Evolutionary conservation across 164 flowering plant genomes (phyloP), one percentile per base, ranked within the genome.

Genomic region (Piper betle): DNA sequence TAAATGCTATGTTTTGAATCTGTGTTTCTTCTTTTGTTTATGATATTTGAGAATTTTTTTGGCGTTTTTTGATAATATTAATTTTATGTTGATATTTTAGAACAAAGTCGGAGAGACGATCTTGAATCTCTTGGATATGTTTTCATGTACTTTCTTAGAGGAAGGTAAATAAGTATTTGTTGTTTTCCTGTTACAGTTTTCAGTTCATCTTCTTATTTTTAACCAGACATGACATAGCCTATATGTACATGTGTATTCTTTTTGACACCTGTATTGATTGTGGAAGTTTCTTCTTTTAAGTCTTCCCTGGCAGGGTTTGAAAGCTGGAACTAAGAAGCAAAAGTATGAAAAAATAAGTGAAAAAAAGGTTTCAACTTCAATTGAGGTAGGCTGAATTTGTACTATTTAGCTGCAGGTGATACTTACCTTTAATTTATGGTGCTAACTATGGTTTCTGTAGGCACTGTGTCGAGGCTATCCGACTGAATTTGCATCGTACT

Each of bases 301-400:
- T 71, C 96, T 88, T 78, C 96, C 96, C 19, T 88, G 96, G 97
- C 97, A 90, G 78, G 97, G 97, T 64, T 79, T 90, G 20, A 90
- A 84, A 79, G 97, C 97, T 42, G 97, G 95, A 73, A 90, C 81
- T 53, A 90, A 90, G 76, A 90, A 90, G 60, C 95, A 87, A 68
- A 90, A 90, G 71, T 90, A 90, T 73, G 97, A 90, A 67, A 90
- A 83, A 73, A 90, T 90, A 48, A 90, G 97, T 78, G 97, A 90
- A 61, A 86, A 76, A 69, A 90, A 90, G 72, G 91, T 87, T 64
- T 80, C 88, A 53, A 90, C 97, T n/a, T 84, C 97, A n/a, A 85
- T 90, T 66, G 95, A 90, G 90, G 97, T 87, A 69, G 67, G 57
- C 48, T 54, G 39, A 54, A 46, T 61, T 65, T 15, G 20, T 48